phyloP scores from a whole-genome alignment of 768 basidiomycete species.

The Clathrus columnatus region DNA sequence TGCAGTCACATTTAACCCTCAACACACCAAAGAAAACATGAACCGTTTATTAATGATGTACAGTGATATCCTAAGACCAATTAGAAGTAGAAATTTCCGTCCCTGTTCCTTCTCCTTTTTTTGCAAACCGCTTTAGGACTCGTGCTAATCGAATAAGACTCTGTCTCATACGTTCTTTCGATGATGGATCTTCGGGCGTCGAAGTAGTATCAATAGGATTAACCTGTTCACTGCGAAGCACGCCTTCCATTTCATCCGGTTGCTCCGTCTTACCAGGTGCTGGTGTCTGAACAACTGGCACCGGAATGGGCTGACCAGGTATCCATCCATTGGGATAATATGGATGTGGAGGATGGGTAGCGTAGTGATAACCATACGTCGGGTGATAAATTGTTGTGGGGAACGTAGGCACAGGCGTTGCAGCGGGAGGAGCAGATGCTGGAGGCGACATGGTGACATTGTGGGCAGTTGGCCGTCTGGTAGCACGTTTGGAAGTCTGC shows the following conservation, averaged over 20 bases:
- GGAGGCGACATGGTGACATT: conserved; percentile 18
- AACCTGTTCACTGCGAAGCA: conserved; percentile 3
- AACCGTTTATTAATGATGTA: not conserved
- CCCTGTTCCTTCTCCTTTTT: conserved; percentile 7
- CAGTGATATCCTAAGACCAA: not conserved
- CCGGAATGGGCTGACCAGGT: not conserved
- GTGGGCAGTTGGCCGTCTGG: conserved; percentile 44
- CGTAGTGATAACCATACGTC: conserved; percentile 19
- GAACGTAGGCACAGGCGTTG: conserved; percentile 20
- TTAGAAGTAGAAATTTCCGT: not conserved
- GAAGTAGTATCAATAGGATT: not conserved
- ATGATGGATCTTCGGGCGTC: not conserved
- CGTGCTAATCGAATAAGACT: conserved; percentile 4
- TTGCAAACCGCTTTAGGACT: conserved; percentile 6
- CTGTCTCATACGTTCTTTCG: conserved; percentile 3
- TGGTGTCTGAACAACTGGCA: not conserved
- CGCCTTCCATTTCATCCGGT: conserved; percentile 4
- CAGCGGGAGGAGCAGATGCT: conserved; percentile 26
- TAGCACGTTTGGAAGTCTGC: conserved; percentile 69
- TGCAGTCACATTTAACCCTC: too few species aligned
- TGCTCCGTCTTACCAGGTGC: not conserved
- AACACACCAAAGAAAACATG: not conserved
- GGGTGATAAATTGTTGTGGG: conserved; percentile 36
- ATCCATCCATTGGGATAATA: not conserved
- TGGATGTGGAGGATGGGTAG: conserved; percentile 19